Evolutionary conservation across 2,329 filamentous ascomycete genomes (phyloP).

Genomic region (Monosporascus cannonballus): DNA sequence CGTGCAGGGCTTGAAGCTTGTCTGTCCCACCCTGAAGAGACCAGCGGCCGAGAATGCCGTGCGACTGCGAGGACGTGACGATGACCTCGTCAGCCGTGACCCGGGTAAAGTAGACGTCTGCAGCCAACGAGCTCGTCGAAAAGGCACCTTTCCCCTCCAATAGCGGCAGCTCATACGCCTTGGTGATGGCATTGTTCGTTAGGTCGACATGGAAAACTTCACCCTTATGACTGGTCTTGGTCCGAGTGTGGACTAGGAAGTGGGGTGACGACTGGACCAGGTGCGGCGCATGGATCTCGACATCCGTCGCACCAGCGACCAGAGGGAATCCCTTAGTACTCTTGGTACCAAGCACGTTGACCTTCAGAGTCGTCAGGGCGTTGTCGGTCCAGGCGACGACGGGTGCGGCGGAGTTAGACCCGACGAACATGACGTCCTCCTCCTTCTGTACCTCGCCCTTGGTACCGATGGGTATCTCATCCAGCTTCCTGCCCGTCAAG

Average conservation of each 20-base stretch:
- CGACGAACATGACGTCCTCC: conserved; percentile 66
- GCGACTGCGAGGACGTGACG: conserved; percentile 69
- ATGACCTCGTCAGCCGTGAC: conserved; percentile 68
- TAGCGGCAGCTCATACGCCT: conserved; percentile 73
- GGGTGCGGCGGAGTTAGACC: conserved; percentile 67
- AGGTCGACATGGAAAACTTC: conserved; percentile 81
- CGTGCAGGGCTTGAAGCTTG: conserved; percentile 51
- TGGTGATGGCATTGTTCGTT: conserved; percentile 61
- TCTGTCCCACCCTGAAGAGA: conserved; percentile 40
- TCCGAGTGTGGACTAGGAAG: conserved; percentile 78
- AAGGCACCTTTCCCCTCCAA: conserved; percentile 67
- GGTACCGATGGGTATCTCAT: conserved; percentile 65
- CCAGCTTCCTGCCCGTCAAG: conserved; percentile 62
- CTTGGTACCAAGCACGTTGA: conserved; percentile 64
- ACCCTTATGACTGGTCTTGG: conserved; percentile 65
- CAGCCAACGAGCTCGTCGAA: conserved; percentile 68
- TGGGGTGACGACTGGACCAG: conserved; percentile 67
- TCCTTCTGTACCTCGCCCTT: conserved; percentile 65
- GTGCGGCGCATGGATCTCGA: conserved; percentile 70
- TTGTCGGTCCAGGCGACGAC: conserved; percentile 71
- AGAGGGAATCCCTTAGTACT: conserved; percentile 49
- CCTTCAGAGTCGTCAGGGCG: conserved; percentile 53
- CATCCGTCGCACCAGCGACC: conserved; percentile 37
- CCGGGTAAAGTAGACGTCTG: conserved; percentile 85
- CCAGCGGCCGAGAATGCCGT: conserved; percentile 74